phyloP scores from a whole-genome alignment of 345 rosid species.

The Linum tenue region DNA sequence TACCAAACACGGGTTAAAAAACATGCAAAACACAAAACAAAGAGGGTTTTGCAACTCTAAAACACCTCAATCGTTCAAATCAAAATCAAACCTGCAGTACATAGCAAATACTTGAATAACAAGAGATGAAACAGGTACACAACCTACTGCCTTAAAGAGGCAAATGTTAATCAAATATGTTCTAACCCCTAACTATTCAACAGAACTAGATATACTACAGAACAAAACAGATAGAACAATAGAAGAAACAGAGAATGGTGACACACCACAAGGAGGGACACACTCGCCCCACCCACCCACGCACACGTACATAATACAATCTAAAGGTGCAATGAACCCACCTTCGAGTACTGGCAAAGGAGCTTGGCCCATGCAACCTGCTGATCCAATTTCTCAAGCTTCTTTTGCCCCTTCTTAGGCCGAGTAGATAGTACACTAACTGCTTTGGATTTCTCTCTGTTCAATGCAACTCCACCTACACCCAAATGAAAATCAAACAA shows the following conservation, averaged over 20 bases:
- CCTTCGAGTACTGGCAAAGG: slow-evolving; percentile 83
- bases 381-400: slow-evolving; percentile 27
- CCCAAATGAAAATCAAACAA: slow-evolving; percentile 23
- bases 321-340: slow-evolving; percentile 14
- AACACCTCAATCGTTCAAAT: neutral
- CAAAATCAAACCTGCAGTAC: neutral
- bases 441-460: slow-evolving; percentile 37
- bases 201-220: neutral
- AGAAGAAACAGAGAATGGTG: too few species aligned
- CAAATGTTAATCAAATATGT: neutral
- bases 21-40: neutral
- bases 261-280: neutral
- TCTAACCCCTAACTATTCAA: neutral
- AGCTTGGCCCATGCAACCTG: slow-evolving; percentile 83
- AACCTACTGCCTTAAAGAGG: too few species aligned
- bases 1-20: neutral
- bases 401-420: slow-evolving; percentile 31
- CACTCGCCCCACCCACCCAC: neutral
- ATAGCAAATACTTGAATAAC: neutral
- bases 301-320: neutral
- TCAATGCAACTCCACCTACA: slow-evolving; percentile 22
- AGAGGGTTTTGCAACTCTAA: neutral
- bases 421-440: slow-evolving; percentile 18
- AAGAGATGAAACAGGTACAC: neutral
- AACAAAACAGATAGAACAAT: neutral